Evolutionary conservation across 768 basidiomycete species (phyloP).

Genomic region (Macrolepiota fuliginosa): DNA sequence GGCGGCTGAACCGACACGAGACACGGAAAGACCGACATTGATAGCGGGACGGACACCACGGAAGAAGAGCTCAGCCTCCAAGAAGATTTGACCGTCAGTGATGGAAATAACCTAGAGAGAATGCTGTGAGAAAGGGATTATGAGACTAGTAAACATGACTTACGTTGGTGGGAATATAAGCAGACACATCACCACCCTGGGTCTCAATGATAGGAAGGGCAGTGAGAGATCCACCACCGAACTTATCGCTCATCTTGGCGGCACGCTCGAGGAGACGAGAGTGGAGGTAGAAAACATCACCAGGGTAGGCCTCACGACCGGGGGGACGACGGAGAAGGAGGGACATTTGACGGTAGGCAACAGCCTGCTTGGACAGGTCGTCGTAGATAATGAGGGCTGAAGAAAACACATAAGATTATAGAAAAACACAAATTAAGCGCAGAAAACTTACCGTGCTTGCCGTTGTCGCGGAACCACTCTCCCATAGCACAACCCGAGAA

Average conservation of each 20-base stretch:
- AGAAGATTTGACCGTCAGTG: slow-evolving; percentile 99
- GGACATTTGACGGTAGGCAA: slow-evolving; percentile 99
- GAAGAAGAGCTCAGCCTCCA: slow-evolving; percentile 99
- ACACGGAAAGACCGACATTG: slow-evolving; percentile 99
- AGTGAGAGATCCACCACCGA: slow-evolving; percentile 97
- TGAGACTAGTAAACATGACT: slow-evolving; percentile 22
- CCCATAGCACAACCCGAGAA: slow-evolving; percentile 99
- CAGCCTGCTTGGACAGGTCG: slow-evolving; percentile 99
- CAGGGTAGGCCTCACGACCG: slow-evolving; percentile 99
- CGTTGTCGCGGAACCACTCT: slow-evolving; percentile 99
- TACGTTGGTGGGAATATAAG: slow-evolving; percentile 95
- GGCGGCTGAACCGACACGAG: slow-evolving; percentile 99
- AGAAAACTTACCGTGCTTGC: slow-evolving; percentile 84
- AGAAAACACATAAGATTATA: slow-evolving; percentile 13
- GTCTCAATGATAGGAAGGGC: slow-evolving; percentile 99
- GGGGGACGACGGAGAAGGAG: slow-evolving; percentile 99
- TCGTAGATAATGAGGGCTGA: slow-evolving; percentile 97
- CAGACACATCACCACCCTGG: slow-evolving; percentile 99
- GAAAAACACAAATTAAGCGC: neutral
- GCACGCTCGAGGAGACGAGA: slow-evolving; percentile 99
- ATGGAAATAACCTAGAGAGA: slow-evolving; percentile 90
- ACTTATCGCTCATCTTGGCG: slow-evolving; percentile 99
- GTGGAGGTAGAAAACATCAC: slow-evolving; percentile 99
- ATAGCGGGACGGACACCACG: slow-evolving; percentile 99
- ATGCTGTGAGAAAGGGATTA: slow-evolving; percentile 7